Evolutionary conservation across 225 moss, liverwort and hornwort genomes (phyloP), one percentile per base, ranked within the genome.

Genomic region (Antitrichia curtipendula): DNA sequence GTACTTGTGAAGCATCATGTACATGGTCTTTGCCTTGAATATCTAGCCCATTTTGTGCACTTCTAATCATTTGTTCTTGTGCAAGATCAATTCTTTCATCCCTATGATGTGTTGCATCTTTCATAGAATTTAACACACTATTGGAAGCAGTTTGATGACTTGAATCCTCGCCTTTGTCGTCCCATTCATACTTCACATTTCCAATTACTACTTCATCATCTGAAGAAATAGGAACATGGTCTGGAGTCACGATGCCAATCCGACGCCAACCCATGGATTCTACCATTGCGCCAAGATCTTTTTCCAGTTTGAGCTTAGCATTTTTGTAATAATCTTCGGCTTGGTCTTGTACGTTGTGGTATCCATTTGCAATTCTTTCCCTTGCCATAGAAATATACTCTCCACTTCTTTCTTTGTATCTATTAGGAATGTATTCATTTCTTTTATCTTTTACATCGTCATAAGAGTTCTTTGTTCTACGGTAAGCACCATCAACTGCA

Each of bases 231-330:
- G 3, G 1, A 25, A 83, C 4, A 82, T 73, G 15, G 12, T 88
- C 1, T 27, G 6, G 12, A 23, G 40, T 5, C 9, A 87, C 31
- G 12, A 78, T 53, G 9, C 90, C 90, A 24, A 82, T 53, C 7
- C 47, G 36, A 27, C 11, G 78, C 86, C 89, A 91, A 75, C 68
- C 88, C 84, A 91, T 85, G 22, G 88, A 93, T 81, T 93, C 87
- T 2, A 59, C 69, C 9, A 93, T 4, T 56, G 53, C 9, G 13
- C 40, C 54, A 23, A 90, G 64, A 36, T 85, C 82, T 5, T 88
- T 75, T 63, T 2, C 15, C 1, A 9, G 5, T 53, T 74, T 78
- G 1, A 86, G 66, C 20, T 85, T 88, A 41, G 12, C 13, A 54
- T 38, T 64, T 8, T 80, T 38, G 16, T 47, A 21, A 61, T 38